Conservation (phyloP, 371 early-diverging fungal genomes). For the Phascolomyces articulosus region DNA sequence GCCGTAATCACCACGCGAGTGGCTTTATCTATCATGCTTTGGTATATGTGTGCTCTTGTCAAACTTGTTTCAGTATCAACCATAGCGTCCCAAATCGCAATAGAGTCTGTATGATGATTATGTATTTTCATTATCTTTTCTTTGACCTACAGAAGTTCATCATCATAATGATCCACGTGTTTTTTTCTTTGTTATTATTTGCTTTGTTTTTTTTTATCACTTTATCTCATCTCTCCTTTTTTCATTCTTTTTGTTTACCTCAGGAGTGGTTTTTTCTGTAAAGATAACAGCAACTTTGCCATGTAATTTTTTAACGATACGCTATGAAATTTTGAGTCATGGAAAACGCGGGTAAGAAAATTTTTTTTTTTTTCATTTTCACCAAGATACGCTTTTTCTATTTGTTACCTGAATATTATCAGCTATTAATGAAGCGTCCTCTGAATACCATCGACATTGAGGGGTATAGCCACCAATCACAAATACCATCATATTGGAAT, state of each 20-base stretch:
- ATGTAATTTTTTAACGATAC: constrained; percentile 34
- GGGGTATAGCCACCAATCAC: constrained; percentile 44
- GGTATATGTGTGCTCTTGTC: constrained; percentile 24
- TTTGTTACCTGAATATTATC: constrained; percentile 40
- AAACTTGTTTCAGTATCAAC: constrained; percentile 14
- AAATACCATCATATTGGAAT: constrained; percentile 23
- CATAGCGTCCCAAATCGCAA: constrained; percentile 36
- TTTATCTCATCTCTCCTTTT: too few species aligned
- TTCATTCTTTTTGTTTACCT: constrained; percentile 9
- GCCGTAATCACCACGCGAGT: constrained; percentile 42
- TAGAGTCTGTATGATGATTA: constrained; percentile 7
- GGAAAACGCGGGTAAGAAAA: not conserved
- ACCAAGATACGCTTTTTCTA: not conserved
- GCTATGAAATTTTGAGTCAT: constrained; percentile 29
- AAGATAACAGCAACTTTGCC: constrained; percentile 33
- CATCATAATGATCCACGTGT: not conserved
- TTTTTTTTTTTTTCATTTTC: not conserved
- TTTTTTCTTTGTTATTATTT: not conserved
- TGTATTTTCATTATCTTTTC: constrained; percentile 21
- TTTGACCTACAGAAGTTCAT: too few species aligned
- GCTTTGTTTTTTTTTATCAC: not conserved
- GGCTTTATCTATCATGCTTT: constrained; percentile 27
- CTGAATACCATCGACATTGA: constrained; percentile 51
- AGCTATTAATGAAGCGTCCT: constrained; percentile 36
- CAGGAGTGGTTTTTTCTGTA: constrained; percentile 42